Conservation (phyloP, 1,139 yeast genomes). For the Fermentozyma sake region DNA sequence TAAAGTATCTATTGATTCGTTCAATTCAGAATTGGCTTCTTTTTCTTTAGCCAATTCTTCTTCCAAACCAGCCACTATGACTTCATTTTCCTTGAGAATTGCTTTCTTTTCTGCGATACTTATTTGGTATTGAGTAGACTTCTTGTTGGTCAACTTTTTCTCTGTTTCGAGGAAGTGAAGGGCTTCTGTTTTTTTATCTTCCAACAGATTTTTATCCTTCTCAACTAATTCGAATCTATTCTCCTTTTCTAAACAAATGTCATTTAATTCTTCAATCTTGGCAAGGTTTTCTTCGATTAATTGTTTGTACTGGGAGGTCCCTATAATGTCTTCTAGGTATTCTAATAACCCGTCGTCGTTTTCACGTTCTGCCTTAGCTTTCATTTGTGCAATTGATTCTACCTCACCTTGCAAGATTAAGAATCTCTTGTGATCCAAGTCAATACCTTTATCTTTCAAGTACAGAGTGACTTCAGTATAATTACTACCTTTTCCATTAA, state of each 20-base stretch:
- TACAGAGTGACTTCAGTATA: conserved; percentile 78
- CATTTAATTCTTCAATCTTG: conserved; percentile 68
- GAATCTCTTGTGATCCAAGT: conserved; percentile 90
- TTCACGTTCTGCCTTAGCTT: conserved; percentile 90
- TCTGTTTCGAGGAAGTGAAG: conserved; percentile 62
- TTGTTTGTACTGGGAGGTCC: conserved; percentile 80
- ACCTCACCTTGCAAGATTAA: conserved; percentile 97
- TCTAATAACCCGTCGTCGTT: conserved; percentile 92
- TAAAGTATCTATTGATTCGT: conserved; percentile 37
- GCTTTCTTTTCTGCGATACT: conserved; percentile 38
- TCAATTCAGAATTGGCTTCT: conserved; percentile 39
- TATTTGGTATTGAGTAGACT: conserved; percentile 56
- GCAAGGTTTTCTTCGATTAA: conserved; percentile 63
- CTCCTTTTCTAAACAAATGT: conserved; percentile 76
- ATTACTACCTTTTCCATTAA: conserved; percentile 65
- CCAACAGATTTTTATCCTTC: conserved; percentile 67
- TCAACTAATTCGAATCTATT: conserved; percentile 75
- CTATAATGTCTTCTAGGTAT: conserved; percentile 93
- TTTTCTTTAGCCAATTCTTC: conserved; percentile 46
- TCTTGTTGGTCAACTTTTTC: conserved; percentile 52
- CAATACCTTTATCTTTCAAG: conserved; percentile 82
- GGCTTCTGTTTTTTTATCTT: conserved; percentile 67
- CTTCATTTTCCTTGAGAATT: conserved; percentile 36
- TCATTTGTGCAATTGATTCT: conserved; percentile 97
- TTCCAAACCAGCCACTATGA: conserved; percentile 31